These are phyloP conservation scores for Fusarium sp. DNA, from an alignment of 2,329 filamentous ascomycete species.

Conservation along the genomic window DNA sequence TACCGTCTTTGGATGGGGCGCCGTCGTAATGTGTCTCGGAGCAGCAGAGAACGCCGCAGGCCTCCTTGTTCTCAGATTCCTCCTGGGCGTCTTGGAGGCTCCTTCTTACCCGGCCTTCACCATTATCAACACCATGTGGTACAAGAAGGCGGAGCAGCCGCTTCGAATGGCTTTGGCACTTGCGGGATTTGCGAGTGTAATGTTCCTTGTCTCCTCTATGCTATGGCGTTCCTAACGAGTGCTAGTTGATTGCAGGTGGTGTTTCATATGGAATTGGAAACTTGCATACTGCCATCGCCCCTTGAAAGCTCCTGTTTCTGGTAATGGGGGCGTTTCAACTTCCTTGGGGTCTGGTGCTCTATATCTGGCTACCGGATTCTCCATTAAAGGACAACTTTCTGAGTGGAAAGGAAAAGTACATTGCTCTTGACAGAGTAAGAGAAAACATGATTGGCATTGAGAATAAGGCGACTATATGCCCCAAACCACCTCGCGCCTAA, in stretches of 20 bases:
- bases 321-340: slow-evolving; percentile 38
- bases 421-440: slow-evolving; percentile 48
- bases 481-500: background rate
- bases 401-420: slow-evolving; percentile 43
- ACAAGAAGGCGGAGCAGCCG: slow-evolving; percentile 18
- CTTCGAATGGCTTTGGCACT: slow-evolving; percentile 9
- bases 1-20: slow-evolving; percentile 39
- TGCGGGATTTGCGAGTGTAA: slow-evolving; percentile 14
- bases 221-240: background rate
- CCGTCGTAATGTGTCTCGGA: slow-evolving; percentile 55
- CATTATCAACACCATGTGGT: slow-evolving; percentile 14
- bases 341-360: slow-evolving; percentile 35
- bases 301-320: slow-evolving; percentile 48
- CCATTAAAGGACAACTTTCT: slow-evolving; percentile 45
- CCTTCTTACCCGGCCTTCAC: slow-evolving; percentile 1
- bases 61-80: slow-evolving; percentile 41
- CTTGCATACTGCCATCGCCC: slow-evolving; percentile 28
- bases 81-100: slow-evolving; percentile 43
- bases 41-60: slow-evolving; percentile 48
- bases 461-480: slow-evolving; percentile 26
- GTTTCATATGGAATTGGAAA: slow-evolving; percentile 48
- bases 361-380: slow-evolving; percentile 38
- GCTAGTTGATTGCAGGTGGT: slow-evolving; percentile 39
- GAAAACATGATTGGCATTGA: slow-evolving; percentile 52
- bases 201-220: background rate